Evolutionary conservation across 2,329 filamentous ascomycete species (phyloP).

Genomic region (Ophiocordyceps camponoti-leonardi): DNA sequence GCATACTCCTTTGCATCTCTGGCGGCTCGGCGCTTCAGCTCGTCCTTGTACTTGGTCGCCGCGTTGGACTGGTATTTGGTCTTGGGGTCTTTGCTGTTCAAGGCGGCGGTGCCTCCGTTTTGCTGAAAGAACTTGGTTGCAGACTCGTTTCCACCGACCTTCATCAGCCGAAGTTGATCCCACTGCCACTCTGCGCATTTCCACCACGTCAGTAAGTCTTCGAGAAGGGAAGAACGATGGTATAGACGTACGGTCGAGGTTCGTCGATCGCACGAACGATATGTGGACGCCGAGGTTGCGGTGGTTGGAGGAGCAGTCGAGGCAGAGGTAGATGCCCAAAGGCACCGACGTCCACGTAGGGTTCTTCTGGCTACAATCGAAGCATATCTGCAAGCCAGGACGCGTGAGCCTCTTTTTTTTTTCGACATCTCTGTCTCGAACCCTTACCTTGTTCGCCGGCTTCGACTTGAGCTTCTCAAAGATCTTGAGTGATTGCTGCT

Average conservation of each 20-base stretch:
- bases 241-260: slow-evolving; percentile 71
- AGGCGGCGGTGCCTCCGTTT: slow-evolving; percentile 81
- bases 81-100: slow-evolving; percentile 92
- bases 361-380: slow-evolving; percentile 95
- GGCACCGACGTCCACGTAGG: slow-evolving; percentile 97
- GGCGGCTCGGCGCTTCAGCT: slow-evolving; percentile 71
- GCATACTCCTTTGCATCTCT: slow-evolving; percentile 66
- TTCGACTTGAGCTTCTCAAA: slow-evolving; percentile 96
- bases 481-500: slow-evolving; percentile 89
- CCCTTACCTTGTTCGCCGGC: slow-evolving; percentile 75
- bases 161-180: slow-evolving; percentile 95
- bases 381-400: slow-evolving; percentile 55
- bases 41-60: slow-evolving; percentile 97
- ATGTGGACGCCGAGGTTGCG: slow-evolving; percentile 97
- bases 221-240: no score
- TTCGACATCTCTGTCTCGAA: background rate
- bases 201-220: background rate
- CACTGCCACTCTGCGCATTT: slow-evolving; percentile 72
- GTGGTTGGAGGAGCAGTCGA: slow-evolving; percentile 95
- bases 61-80: slow-evolving; percentile 89
- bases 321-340: slow-evolving; percentile 92
- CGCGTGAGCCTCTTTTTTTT: background rate
- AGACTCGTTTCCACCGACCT: slow-evolving; percentile 94
- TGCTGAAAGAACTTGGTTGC: slow-evolving; percentile 97
- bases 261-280: slow-evolving; percentile 95